Evolutionary conservation across 768 basidiomycete genomes (phyloP).

Genomic region (Gelatoporia subvermispora): DNA sequence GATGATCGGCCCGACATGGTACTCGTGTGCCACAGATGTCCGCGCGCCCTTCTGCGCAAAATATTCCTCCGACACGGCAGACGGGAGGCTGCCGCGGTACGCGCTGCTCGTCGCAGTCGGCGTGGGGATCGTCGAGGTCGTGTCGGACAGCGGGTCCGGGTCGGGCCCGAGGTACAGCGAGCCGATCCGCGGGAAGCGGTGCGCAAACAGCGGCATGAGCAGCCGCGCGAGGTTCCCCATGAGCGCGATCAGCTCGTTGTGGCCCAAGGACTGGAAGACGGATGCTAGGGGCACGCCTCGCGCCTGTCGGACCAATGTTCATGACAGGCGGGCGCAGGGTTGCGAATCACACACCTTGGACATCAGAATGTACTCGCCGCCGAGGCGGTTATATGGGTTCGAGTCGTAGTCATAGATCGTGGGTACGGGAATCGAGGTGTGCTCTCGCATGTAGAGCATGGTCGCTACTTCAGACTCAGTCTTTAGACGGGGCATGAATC

Average conservation of each 20-base stretch:
- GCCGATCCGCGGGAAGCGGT: conserved; percentile 72
- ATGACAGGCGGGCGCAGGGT: conserved; percentile 1
- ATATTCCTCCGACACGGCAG: conserved; percentile 5
- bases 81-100: conserved; percentile 8
- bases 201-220: conserved; percentile 69
- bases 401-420: conserved; percentile 73
- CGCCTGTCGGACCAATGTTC: conserved; percentile 42
- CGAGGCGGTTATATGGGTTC: conserved; percentile 80
- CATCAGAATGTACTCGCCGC: conserved; percentile 85
- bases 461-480: conserved; percentile 87
- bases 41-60: conserved; percentile 4
- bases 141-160: conserved; percentile 12
- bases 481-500: conserved; percentile 83
- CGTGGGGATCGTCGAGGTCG: conserved; percentile 14
- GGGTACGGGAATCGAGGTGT: conserved; percentile 70
- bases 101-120: conserved; percentile 19
- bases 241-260: conserved; percentile 58
- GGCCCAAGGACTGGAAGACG: conserved; percentile 67
- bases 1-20: conserved; percentile 74
- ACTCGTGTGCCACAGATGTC: conserved; percentile 28
- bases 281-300: conserved; percentile 64
- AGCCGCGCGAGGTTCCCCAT: conserved; percentile 65
- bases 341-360: conserved; percentile 52
- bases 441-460: conserved; percentile 70
- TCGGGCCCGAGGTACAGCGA: conserved; percentile 60